Conservation (phyloP, 768 basidiomycete genomes). For the Pluteus cervinus region DNA sequence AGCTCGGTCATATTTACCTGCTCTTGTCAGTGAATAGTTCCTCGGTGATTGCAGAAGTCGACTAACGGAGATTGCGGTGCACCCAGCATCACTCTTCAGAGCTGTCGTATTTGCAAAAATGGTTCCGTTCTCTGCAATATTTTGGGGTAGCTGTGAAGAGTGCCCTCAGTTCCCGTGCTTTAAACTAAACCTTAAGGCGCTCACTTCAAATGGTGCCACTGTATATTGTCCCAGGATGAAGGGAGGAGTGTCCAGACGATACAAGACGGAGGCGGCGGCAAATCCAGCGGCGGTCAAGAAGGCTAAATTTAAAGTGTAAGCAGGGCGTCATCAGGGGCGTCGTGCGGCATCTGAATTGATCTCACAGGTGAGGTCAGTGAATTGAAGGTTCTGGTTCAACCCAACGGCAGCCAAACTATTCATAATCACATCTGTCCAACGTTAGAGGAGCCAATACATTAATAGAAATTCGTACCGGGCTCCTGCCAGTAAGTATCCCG, state of each 20-base stretch:
- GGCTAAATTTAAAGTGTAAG: slow-evolving; percentile 19
- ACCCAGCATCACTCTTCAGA: slow-evolving; percentile 38
- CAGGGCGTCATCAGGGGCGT: neutral
- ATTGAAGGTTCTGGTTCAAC: slow-evolving; percentile 39
- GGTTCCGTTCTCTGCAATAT: slow-evolving; percentile 36
- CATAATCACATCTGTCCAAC: slow-evolving; percentile 25
- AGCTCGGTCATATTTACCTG: slow-evolving; percentile 32
- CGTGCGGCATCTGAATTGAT: slow-evolving; percentile 5
- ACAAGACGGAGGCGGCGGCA: slow-evolving; percentile 43
- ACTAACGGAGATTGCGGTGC: slow-evolving; percentile 31
- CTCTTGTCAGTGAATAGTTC: neutral
- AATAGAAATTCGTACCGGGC: slow-evolving; percentile 26
- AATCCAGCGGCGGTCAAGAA: slow-evolving; percentile 52
- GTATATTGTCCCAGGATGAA: slow-evolving; percentile 43
- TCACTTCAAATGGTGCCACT: slow-evolving; percentile 39
- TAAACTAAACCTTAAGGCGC: slow-evolving; percentile 5
- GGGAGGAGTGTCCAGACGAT: slow-evolving; percentile 36
- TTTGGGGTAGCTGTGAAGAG: slow-evolving; percentile 27
- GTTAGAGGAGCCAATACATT: too few relatives aligned
- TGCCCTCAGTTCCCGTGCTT: neutral
- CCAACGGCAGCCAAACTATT: slow-evolving; percentile 32
- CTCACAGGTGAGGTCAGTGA: slow-evolving; percentile 43
- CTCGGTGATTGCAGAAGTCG: neutral
- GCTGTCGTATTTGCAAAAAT: slow-evolving; percentile 43
- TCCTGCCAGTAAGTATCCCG: slow-evolving; percentile 36